phyloP scores from a whole-genome alignment of 331 rosid species.

The Telfairia occidentalis region DNA sequence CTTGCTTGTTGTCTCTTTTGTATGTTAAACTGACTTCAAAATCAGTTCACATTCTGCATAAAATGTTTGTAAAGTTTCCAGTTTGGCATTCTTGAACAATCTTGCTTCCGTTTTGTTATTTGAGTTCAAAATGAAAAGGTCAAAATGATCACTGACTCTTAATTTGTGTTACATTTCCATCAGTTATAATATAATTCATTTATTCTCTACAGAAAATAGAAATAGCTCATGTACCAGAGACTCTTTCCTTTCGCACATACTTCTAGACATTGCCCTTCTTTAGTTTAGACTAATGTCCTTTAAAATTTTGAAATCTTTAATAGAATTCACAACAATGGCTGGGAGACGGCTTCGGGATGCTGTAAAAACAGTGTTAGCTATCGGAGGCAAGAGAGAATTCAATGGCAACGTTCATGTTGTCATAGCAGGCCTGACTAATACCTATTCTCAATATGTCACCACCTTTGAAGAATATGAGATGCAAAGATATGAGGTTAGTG shows the following conservation, averaged over 20 bases:
- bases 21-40: neutral
- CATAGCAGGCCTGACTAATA: conserved; percentile 74
- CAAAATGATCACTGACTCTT: neutral
- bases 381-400: conserved; percentile 25
- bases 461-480: conserved; percentile 71
- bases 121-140: neutral
- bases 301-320: neutral
- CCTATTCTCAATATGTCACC: conserved; percentile 79
- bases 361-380: conserved; percentile 46
- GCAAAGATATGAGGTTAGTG: conserved; percentile 85
- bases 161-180: neutral
- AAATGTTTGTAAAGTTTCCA: neutral
- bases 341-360: conserved; percentile 86
- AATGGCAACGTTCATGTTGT: conserved; percentile 47
- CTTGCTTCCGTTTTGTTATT: neutral
- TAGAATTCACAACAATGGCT: conserved; percentile 93
- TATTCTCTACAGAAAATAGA: neutral
- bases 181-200: neutral
- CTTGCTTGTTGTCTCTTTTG: too few relatives aligned
- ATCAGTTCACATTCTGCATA: neutral
- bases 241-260: neutral
- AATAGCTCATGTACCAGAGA: neutral
- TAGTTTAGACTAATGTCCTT: neutral
- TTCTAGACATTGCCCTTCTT: neutral
- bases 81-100: neutral